Evolutionary conservation across 2,329 filamentous ascomycete species (phyloP), one percentile per base, ranked within the genome.

Genomic region (Acephala macrosclerotiorum): DNA sequence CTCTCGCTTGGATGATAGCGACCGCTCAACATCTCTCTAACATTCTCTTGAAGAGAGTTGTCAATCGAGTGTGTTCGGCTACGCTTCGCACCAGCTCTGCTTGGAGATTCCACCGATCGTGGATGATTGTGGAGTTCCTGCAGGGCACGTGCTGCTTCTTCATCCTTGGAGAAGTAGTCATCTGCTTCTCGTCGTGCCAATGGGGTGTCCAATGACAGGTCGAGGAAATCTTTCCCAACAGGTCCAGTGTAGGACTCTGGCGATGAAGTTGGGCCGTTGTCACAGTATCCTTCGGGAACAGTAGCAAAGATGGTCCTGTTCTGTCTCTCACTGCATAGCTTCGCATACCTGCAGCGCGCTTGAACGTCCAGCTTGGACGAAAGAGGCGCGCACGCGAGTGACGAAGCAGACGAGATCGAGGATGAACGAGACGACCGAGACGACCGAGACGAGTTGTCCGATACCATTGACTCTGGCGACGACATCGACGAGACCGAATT

Each of bases 381-480:
- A 40, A 75, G 63, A 78, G 83, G 87, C 86, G 86, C 87, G 83
- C 83, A 85, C 77, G 79, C 83, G 79, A 86, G 79, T 66, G 85
- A 87, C 71, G 86, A 88, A 73, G 85, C 82, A 74, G 87, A 88
- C 64, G 87, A 89, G 78, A 88, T 86, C 20, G 87, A 89, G 75
- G 87, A 89, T 60, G 86, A 88, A 76, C 87, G 86, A 70, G 87
- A 89, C 68, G 86, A 83, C 67, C 83, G 83, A 45, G 74, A 74
- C 47, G 74, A 75, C 67, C 83, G 83, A 45, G 74, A 74, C 47
- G 74, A 75, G 65, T 85, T 89, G 64, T 90, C 88, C 66, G 88
- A 89, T 55, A 90, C 79, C 87, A 90, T 89, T 63, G 88, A 90
- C 74, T 90, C 87, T 68, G 88, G 88, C 33, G 88, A 90, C 66